Evolutionary conservation across 345 rosid species (phyloP).

Genomic region (Brassica nigra): DNA sequence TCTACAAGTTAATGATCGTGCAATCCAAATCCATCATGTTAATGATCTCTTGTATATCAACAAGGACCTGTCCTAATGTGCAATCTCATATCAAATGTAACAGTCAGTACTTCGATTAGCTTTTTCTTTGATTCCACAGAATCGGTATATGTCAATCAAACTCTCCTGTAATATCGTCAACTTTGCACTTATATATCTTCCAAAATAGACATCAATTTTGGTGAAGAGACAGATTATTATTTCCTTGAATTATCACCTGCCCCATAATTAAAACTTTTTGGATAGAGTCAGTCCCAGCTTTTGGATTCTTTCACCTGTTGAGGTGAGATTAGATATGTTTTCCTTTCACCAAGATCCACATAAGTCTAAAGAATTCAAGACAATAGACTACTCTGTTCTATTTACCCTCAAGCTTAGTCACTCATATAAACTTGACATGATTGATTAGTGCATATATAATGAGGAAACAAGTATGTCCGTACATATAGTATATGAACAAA

Average conservation of each 20-base stretch:
- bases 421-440: not conserved
- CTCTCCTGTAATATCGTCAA: constrained; percentile 40
- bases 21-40: constrained; percentile 7
- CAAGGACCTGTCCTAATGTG: not conserved
- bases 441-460: not conserved
- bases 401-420: not conserved
- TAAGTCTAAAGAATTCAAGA: not conserved
- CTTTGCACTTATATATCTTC: constrained; percentile 2
- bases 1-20: not conserved
- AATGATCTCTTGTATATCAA: not conserved
- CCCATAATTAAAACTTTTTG: not conserved
- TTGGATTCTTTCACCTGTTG: constrained; percentile 15
- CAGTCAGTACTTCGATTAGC: not conserved
- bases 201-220: constrained; percentile 11
- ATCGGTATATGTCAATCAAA: constrained; percentile 21
- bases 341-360: constrained; percentile 20
- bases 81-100: not conserved
- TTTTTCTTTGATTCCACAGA: not conserved
- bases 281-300: constrained; percentile 16
- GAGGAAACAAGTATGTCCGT: not conserved
- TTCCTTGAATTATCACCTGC: constrained; percentile 11
- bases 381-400: not conserved
- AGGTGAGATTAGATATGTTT: constrained; percentile 18
- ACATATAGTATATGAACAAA: not conserved
- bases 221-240: constrained; percentile 27